A percentile compares a stretch with the other conserved stretches of the same genome.
phyloP scores from a whole-genome alignment of 225 moss, liverwort and hornwort genomes.

The Ulota crispa region DNA sequence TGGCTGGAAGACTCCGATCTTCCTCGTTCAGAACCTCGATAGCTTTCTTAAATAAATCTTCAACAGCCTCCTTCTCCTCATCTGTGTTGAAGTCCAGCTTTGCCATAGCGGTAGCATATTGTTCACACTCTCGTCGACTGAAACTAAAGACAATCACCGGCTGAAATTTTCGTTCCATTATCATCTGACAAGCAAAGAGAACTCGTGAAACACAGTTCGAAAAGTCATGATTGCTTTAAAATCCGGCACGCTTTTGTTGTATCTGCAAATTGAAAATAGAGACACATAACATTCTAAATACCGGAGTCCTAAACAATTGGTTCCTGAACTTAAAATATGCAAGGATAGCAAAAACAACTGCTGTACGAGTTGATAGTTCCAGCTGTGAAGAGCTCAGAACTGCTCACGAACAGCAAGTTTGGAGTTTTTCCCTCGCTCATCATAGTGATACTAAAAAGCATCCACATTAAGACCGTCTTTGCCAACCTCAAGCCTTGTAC shows the following conservation, averaged over 20 bases:
- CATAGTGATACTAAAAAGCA: not conserved
- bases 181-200: conserved; percentile 60
- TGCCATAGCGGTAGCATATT: conserved; percentile 68
- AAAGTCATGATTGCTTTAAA: conserved; percentile 9
- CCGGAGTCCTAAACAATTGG: not conserved
- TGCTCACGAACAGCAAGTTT: not conserved
- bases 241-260: not conserved
- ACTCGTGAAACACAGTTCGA: conserved; percentile 3
- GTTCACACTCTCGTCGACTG: conserved; percentile 94
- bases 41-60: conserved; percentile 84
- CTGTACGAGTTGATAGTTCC: not conserved
- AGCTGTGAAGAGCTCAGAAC: not conserved
- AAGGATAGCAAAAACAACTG: not conserved
- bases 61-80: conserved; percentile 84
- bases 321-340: not conserved
- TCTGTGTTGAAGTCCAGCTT: conserved; percentile 87
- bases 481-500: not conserved
- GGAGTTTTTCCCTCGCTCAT: not conserved
- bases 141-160: conserved; percentile 97
- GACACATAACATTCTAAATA: not conserved
- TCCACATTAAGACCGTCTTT: not conserved
- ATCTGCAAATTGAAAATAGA: not conserved
- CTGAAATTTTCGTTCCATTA: conserved; percentile 95
- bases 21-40: conserved; percentile 87
- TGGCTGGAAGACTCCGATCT: conserved; percentile 82